A percentile compares a stretch with the other conserved stretches of the same genome.
These are phyloP conservation scores for Aspergillus aculeatinus DNA, from an alignment of 2,329 filamentous ascomycete genomes.

Conservation along the genomic window DNA sequence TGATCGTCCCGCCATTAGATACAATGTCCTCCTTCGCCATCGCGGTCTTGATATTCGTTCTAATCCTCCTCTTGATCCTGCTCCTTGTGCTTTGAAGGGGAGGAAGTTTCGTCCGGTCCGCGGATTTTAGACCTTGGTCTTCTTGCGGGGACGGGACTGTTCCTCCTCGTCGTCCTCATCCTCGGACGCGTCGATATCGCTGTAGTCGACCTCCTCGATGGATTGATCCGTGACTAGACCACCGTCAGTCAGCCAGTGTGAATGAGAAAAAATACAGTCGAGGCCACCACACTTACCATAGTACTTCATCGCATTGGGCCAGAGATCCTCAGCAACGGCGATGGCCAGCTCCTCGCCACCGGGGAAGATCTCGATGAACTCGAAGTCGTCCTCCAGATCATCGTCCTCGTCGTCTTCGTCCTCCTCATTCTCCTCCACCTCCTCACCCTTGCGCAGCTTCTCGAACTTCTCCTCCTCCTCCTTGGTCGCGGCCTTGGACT, in stretches of 20 bases:
- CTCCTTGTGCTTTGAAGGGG: slow-evolving; percentile 55
- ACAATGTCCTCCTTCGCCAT: slow-evolving; percentile 86
- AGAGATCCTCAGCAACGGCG: slow-evolving; percentile 80
- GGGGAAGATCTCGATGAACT: slow-evolving; percentile 81
- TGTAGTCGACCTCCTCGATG: slow-evolving; percentile 70
- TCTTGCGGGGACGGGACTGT: slow-evolving; percentile 45
- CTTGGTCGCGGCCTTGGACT: slow-evolving; percentile 63
- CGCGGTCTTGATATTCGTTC: slow-evolving; percentile 77
- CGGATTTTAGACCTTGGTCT: slow-evolving; percentile 36
- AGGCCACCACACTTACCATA: slow-evolving; percentile 65
- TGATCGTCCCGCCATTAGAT: slow-evolving; percentile 47
- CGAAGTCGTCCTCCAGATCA: slow-evolving; percentile 63
- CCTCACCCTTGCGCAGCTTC: slow-evolving; percentile 51
- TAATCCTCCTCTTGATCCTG: slow-evolving; percentile 82
- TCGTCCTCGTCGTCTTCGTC: slow-evolving; percentile 52
- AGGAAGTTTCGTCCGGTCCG: slow-evolving; percentile 16
- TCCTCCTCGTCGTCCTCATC: slow-evolving; percentile 54
- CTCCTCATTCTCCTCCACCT: slow-evolving; percentile 44
- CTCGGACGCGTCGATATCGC: slow-evolving; percentile 52
- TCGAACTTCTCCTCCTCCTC: slow-evolving; percentile 60
- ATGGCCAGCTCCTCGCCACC: slow-evolving; percentile 80
- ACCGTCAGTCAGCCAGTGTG: slow-evolving; percentile 37
- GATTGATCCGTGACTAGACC: slow-evolving; percentile 60
- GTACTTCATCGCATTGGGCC: slow-evolving; percentile 83
- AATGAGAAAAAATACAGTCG: neutral